Base-by-base conservation (phyloP, 306 rosid genomes). In the Benincasa hispida region DNA sequence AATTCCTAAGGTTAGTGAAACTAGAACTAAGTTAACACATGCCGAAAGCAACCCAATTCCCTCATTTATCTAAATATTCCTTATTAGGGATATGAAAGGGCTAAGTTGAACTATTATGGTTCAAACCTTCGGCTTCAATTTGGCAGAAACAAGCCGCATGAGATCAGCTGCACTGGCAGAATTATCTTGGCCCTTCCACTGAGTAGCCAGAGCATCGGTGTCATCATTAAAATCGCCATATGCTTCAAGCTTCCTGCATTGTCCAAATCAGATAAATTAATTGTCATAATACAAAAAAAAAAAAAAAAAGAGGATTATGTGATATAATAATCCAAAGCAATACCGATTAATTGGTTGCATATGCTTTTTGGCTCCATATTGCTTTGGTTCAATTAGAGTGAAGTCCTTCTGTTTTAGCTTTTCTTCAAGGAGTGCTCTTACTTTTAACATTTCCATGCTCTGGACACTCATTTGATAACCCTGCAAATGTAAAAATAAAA, bases 211-310 rank as follows among this genome's bases (percentile, higher is more conserved):
- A 77, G 57, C 83, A 81, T 79, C 84, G 51, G 86, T 77, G 54
- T 91, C 91, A 79, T 93, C 98, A 77, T 85, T 89, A 86, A 89
- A 91, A 88, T 91, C 98, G 70, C 87, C 90, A 82, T 83, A 83
- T 0, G 94, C 87, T 77, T 87, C 93, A 2, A 91, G 97, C 85
- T 75, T 87, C 80, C 96, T 93, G 87, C 74, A 34, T 76, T 77
- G 74, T 72, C 53, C 76, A 80, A 72, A n/a, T 58, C 58, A 59
- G 67, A 57, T n/a, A 75, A 83, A 76, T 86, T 67, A 83, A 82
- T 80, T 55, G 50, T 53, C 65, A 75, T 54, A 80, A 55, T 69
- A 58, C 79, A 24, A 74, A 15, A 35, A 76, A 82, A 55, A 24
- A 74, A 15, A 35, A 76, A 82, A 55, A 79, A 74, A 58, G 60